phyloP scores from a whole-genome alignment of 2,329 filamentous ascomycete species.

The Hortaea werneckii region DNA sequence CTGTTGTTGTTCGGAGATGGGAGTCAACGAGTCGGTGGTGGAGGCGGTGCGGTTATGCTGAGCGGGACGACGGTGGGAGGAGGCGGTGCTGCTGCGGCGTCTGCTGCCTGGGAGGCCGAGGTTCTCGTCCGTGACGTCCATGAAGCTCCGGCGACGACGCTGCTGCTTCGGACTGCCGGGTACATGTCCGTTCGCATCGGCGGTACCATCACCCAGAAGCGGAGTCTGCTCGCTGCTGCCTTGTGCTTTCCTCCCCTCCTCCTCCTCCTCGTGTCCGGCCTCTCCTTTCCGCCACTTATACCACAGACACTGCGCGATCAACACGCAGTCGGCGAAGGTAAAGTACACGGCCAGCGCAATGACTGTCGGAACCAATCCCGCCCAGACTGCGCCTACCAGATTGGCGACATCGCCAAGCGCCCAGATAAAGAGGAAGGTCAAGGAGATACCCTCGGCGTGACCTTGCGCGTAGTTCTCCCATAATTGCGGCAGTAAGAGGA shows the following conservation, averaged over 20 bases:
- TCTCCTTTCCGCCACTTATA: constrained; percentile 58
- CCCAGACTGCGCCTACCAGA: constrained; percentile 71
- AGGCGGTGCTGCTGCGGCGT: constrained; percentile 39
- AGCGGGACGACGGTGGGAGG: constrained; percentile 20
- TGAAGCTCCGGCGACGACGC: constrained; percentile 26
- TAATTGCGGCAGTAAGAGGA: constrained; percentile 82
- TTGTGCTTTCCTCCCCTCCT: background rate
- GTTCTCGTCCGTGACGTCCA: constrained; percentile 41
- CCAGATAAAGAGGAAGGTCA: constrained; percentile 86
- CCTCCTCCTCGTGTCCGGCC: too few relatives aligned
- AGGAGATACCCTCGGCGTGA: constrained; percentile 82
- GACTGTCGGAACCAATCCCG: constrained; percentile 79
- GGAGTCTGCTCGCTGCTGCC: background rate
- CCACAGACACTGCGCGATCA: constrained; percentile 81
- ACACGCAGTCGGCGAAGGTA: constrained; percentile 75
- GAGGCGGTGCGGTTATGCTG: constrained; percentile 21
- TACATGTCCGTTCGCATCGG: too few relatives aligned
- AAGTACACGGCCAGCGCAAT: constrained; percentile 85
- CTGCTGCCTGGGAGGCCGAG: constrained; percentile 58
- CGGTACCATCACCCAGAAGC: background rate
- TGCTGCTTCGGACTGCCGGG: too few relatives aligned
- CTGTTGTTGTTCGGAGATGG: constrained; percentile 60
- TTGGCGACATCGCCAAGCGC: constrained; percentile 57
- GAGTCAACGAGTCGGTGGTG: constrained; percentile 49
- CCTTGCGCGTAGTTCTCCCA: constrained; percentile 84